phyloP scores from a whole-genome alignment of 805 yeast species.

The Saccharomycopsis fibuligera region DNA sequence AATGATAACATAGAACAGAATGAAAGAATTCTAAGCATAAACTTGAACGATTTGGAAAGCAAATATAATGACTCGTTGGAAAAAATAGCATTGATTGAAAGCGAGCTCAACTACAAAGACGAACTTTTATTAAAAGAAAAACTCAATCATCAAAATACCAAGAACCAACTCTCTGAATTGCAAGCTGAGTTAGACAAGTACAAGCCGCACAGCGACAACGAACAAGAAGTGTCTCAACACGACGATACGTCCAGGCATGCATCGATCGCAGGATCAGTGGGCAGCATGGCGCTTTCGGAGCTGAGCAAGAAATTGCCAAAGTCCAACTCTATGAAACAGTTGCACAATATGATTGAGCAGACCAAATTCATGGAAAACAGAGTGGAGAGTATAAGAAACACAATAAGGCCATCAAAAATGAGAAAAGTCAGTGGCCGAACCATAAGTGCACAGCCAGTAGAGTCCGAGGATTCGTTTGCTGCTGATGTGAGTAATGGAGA shows the following conservation, averaged over 20 bases:
- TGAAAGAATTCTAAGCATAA: conserved; percentile 31
- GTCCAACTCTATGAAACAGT: conserved; percentile 27
- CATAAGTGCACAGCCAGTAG: conserved; percentile 14
- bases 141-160: conserved; percentile 26
- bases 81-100: conserved; percentile 33
- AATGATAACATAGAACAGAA: conserved; percentile 40
- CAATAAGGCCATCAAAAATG: conserved; percentile 22
- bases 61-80: conserved; percentile 34
- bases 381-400: conserved; percentile 25
- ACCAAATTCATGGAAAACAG: conserved; percentile 27
- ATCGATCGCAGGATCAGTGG: background rate
- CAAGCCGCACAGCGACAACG: no score
- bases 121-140: conserved; percentile 26
- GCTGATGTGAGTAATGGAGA: background rate
- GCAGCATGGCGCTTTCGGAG: background rate
- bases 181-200: conserved; percentile 20
- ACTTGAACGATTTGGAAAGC: conserved; percentile 31
- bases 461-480: conserved; percentile 1
- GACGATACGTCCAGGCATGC: background rate
- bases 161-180: conserved; percentile 21
- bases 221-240: conserved; percentile 7
- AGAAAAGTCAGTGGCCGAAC: conserved; percentile 19
- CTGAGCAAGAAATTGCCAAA: conserved; percentile 21
- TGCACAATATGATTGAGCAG: conserved; percentile 28
- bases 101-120: conserved; percentile 30